These are phyloP conservation scores for Sugiyamaella sp. DNA, from an alignment of 1,139 yeast genomes.

Conservation along the genomic window DNA sequence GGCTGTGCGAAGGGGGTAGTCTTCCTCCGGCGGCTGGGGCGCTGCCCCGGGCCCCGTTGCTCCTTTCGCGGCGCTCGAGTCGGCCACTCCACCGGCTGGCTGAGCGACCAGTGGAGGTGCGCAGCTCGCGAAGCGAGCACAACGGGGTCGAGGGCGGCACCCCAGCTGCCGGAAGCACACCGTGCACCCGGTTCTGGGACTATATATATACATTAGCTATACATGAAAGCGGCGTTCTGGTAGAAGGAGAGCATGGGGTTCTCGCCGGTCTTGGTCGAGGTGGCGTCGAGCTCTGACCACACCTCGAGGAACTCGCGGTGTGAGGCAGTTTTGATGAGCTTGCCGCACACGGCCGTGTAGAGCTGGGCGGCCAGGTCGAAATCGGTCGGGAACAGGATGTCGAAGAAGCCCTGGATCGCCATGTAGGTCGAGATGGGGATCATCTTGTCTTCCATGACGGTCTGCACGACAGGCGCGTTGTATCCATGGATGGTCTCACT, in stretches of 20 bases:
- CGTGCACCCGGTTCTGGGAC: not conserved
- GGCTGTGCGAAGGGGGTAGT: not conserved
- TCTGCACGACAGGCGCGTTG: constrained; percentile 83
- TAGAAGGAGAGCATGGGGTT: constrained; percentile 87
- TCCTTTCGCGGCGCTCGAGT: not conserved
- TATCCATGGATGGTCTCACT: constrained; percentile 67
- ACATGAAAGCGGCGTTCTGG: constrained; percentile 74
- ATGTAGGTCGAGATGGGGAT: constrained; percentile 72
- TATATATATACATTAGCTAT: constrained; percentile 27
- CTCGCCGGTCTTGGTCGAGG: constrained; percentile 76
- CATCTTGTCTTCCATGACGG: constrained; percentile 68
- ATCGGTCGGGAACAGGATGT: constrained; percentile 85
- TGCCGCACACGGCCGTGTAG: constrained; percentile 68
- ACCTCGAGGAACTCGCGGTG: constrained; percentile 67
- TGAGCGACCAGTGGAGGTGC: not conserved
- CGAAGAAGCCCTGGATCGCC: constrained; percentile 84
- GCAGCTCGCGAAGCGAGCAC: not conserved
- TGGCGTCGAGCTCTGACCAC: constrained; percentile 73
- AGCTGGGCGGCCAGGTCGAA: constrained; percentile 64
- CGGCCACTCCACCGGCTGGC: not conserved
- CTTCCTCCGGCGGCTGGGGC: not conserved
- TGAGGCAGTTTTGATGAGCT: constrained; percentile 54
- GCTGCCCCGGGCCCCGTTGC: not conserved
- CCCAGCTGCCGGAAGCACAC: not conserved
- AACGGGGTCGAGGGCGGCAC: not conserved